A percentile compares a stretch with the other conserved stretches of the same genome.
Evolutionary conservation across 805 yeast genomes (phyloP).

Genomic region (Cyberlindnera sargentensis): DNA sequence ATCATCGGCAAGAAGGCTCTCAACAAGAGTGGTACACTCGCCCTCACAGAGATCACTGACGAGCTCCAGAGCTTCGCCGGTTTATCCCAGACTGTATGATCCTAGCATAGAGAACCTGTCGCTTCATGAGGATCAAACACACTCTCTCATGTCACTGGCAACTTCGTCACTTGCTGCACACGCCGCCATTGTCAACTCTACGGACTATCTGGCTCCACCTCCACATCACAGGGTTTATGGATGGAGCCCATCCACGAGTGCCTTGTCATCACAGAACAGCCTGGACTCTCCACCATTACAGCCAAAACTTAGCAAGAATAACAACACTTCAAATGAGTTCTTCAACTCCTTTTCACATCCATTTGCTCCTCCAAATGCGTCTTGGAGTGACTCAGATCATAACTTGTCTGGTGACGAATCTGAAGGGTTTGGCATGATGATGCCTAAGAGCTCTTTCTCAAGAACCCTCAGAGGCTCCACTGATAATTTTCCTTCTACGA

Average conservation of each 20-base stretch:
- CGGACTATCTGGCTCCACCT: conserved; percentile 10
- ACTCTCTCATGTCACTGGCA: not conserved
- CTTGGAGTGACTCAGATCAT: conserved; percentile 4
- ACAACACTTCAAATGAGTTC: conserved; percentile 4
- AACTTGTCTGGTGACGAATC: conserved; percentile 6
- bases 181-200: conserved; percentile 6
- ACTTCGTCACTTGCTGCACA: conserved; percentile 10
- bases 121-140: conserved; percentile 10
- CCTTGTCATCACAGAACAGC: conserved; percentile 15
- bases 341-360: not conserved
- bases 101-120: conserved; percentile 5
- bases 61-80: conserved; percentile 1
- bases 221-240: conserved; percentile 2
- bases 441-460: too few species aligned
- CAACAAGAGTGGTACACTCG: conserved; percentile 1
- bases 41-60: conserved; percentile 2
- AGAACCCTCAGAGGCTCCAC: not conserved
- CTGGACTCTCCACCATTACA: conserved; percentile 15
- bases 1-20: not conserved
- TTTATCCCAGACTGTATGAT: not conserved
- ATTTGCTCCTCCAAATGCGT: conserved; percentile 3
- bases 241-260: conserved; percentile 11
- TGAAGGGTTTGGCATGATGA: not conserved
- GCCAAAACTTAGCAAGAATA: conserved; percentile 6
- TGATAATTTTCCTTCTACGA: conserved; percentile 3